These are phyloP conservation scores for Sicyos edulis DNA, from an alignment of 306 rosid species.

Conservation along the genomic window DNA sequence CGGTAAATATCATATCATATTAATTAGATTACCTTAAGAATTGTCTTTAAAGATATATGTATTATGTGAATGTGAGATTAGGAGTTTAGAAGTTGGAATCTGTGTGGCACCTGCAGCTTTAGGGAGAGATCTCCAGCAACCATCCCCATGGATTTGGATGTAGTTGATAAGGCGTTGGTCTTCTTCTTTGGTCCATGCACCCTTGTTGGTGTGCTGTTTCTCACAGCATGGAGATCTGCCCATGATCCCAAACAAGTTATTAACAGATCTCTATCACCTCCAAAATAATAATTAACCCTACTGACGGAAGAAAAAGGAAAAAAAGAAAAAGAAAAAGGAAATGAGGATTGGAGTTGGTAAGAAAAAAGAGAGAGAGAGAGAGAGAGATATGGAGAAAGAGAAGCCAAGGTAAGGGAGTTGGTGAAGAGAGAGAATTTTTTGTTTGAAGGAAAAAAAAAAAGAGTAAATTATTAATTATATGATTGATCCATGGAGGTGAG, in stretches of 20 bases:
- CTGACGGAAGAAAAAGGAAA: too few relatives aligned
- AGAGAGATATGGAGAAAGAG: background rate
- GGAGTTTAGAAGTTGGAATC: background rate
- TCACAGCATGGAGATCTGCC: slow-evolving; percentile 17
- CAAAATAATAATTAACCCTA: too few relatives aligned
- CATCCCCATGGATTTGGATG: slow-evolving; percentile 15
- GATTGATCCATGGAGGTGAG: slow-evolving; percentile 11
- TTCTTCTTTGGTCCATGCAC: slow-evolving; percentile 19
- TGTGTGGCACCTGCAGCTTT: background rate
- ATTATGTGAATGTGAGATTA: too few relatives aligned
- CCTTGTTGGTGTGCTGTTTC: slow-evolving; percentile 16
- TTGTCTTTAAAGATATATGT: too few relatives aligned
- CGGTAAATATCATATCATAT: background rate
- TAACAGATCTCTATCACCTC: too few relatives aligned
- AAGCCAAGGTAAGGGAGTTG: background rate
- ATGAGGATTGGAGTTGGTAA: background rate
- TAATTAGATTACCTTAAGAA: too few relatives aligned
- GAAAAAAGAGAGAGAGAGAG: background rate
- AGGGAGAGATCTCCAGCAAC: slow-evolving; percentile 19
- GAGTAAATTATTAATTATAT: background rate
- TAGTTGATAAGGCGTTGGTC: slow-evolving; percentile 12
- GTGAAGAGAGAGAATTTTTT: background rate
- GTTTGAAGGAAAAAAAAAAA: too few relatives aligned
- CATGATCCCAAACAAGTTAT: background rate
- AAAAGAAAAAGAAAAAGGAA: too few relatives aligned